Base-by-base conservation (phyloP, 371 early-diverging fungal species). In the Gilbertella persicaria region DNA sequence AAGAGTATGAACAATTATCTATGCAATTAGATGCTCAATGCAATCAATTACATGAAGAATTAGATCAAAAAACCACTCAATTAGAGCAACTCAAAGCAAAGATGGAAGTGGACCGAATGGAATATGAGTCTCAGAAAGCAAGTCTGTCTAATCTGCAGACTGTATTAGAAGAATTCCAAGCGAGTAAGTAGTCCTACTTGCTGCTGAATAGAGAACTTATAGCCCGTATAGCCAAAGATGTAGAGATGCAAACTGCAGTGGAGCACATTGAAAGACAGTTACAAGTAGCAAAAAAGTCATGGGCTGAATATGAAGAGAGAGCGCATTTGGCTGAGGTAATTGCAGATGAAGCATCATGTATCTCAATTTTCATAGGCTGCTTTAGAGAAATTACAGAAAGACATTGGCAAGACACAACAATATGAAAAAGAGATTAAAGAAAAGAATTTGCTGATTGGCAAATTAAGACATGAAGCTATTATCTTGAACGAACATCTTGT, bases 111-210 rank as follows among this genome's bases (percentile, higher is more conserved):
- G 72, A 75, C n/a, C 36, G 50, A 14, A 35, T 64, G 33, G 62
- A 69, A 53, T 69, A 71, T 20, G 92, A 89, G 45, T 79, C 81
- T 13, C 83, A 87, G 44, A 73, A 78, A 36, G 73, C 84, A 9
- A 90, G 91, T 41, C 64, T 93, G 24, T 67, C 73, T 37, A 96
- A 96, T 55, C 69, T 96, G 45, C 95, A 93, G 56, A 63, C 79
- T 26, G 95, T 94, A 5, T 67, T 96, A 42, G 91, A 91, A 69
- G 87, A 88, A 59, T 92, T 96, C 64, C 94, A 96, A 68, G 84
- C 86, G 19, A 75, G 87, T 70, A 79, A 80, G 69, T 66, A 13
- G 2, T 5, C 9, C 13, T 9, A 33, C 5, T 23, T 2, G 16
- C 17, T 23, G 12, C 25, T 16, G 24, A 1, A 47, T 30, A 23